Evolutionary conservation across 2,329 filamentous ascomycete species (phyloP), one percentile per base, ranked within the genome.

Genomic region (Colletotrichum sp.): DNA sequence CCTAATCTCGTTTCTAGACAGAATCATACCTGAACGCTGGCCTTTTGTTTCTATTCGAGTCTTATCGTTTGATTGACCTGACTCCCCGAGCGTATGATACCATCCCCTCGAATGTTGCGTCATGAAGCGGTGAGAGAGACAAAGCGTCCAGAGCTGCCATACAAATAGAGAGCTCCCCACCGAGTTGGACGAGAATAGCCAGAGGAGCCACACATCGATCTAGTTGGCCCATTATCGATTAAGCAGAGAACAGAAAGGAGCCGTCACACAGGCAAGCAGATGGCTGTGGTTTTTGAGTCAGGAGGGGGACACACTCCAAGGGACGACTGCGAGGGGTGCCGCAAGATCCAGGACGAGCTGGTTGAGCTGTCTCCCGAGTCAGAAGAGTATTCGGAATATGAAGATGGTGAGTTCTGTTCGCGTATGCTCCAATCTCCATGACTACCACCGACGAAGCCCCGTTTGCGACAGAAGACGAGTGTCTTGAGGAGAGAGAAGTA

Each of bases 81-180:
- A 56, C 43, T 36, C 28, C 38, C 26, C 65, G 43, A 24, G 61
- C 74, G 16, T 28, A 74, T 78, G 77, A 78, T 78, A 76, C 77
- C 71, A 77, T 78, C 48, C 48, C 36, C 28, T 73, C 56, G 21
- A 55, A 76, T 70, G 65, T 78, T 70, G 71, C 77, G 77, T 77
- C 77, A 78, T 77, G 66, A 71, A 76, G 68, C 69, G 73, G 73
- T 74, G 74, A 74, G 66, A 55, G n/a, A 66, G 38, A 70, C 74
- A 56, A 75, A 70, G 66, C 52, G 34, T 64, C 43, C 58, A 60
- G 28, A 71, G 60, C 56, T 16, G 16, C 73, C 34, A 56, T 75
- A 75, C 70, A 73, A 73, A 75, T 75, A 72, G 30, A 52, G 21
- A 67, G 68, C 69, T 67, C 34, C 34, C 73, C 56, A 73, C 62